These are phyloP conservation scores for Aspergillus quadricinctus DNA, from an alignment of 2,329 filamentous ascomycete species.

Conservation along the genomic window DNA sequence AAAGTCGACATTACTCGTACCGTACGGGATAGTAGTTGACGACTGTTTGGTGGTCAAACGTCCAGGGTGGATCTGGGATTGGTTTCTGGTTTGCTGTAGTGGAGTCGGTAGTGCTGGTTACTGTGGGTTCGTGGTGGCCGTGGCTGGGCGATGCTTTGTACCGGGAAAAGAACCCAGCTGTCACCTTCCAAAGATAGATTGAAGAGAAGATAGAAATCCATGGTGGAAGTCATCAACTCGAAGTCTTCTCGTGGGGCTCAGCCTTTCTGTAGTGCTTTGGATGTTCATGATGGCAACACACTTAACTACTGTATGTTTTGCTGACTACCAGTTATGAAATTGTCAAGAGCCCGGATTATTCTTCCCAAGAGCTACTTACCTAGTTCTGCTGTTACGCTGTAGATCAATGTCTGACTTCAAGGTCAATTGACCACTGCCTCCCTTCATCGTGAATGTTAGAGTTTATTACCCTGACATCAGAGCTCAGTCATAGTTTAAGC, in stretches of 20 bases:
- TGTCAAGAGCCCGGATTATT: background rate
- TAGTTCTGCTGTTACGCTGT: background rate
- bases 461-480: background rate
- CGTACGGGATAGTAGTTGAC: background rate
- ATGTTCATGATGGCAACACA: background rate
- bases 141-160: background rate
- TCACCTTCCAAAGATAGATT: slow-evolving; percentile 8
- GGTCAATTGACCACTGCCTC: background rate
- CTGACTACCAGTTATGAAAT: background rate
- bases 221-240: background rate
- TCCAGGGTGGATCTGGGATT: no score
- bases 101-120: slow-evolving; percentile 4
- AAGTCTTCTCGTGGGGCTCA: background rate
- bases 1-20: slow-evolving; percentile 14
- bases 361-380: background rate
- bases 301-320: background rate
- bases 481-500: background rate
- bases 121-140: background rate
- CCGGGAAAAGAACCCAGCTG: slow-evolving; percentile 10
- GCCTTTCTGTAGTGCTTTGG: background rate
- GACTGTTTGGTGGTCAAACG: background rate
- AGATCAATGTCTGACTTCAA: background rate
- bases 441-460: background rate
- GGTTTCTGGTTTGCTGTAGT: no score
- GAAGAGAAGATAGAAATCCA: background rate